Evolutionary conservation across 2,329 filamentous ascomycete species (phyloP), one percentile per base, ranked within the genome.

Genomic region (Phialophora expanda): DNA sequence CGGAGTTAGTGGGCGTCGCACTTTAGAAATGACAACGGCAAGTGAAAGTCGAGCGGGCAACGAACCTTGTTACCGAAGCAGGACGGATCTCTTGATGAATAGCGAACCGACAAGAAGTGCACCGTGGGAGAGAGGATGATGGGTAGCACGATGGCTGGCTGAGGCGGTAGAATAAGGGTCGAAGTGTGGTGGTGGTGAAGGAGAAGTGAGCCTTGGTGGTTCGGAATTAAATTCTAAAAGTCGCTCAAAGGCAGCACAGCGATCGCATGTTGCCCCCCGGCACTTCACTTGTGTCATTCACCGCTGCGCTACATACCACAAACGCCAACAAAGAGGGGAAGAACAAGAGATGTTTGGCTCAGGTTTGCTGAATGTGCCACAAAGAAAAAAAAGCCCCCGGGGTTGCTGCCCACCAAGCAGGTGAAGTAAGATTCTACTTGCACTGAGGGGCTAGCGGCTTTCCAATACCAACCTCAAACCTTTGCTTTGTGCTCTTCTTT

Each of bases 1-100:
- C 59, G 59, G 50, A 62, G 61, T 63, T 63, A 57, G 61, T 24
- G 30, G 41, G 9, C 8, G 48, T 22, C 48, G 22, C 48, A 20
- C 20, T 50, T 32, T 8, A 55, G n/a, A 17, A 20, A 20, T 12
- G 53, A 7, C 7, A 4, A n/a, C 17, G 26, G 14, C 22, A 32
- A 24, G 24, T 17, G 53, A 4, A 55, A 28, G 12, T 22, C n/a
- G 12, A 32, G 53, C 48, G 20, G 53, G 53, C 9, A 34, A 55
- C 53, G 14, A n/a, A 55, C 53, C 53, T 55, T 34, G 26, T 30
- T 30, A 22, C 7, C 9, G 20, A 51, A 14, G 48, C 17, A 44
- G 38, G 17, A n/a, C 38, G 12, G 5, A 34, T 34, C 14, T 41
- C 14, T 41, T 41, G 38, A 44, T 44, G 38, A 44, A n/a, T n/a